Conservation (phyloP, 2,329 filamentous ascomycete genomes). For the Leptoxyphium fumago region DNA sequence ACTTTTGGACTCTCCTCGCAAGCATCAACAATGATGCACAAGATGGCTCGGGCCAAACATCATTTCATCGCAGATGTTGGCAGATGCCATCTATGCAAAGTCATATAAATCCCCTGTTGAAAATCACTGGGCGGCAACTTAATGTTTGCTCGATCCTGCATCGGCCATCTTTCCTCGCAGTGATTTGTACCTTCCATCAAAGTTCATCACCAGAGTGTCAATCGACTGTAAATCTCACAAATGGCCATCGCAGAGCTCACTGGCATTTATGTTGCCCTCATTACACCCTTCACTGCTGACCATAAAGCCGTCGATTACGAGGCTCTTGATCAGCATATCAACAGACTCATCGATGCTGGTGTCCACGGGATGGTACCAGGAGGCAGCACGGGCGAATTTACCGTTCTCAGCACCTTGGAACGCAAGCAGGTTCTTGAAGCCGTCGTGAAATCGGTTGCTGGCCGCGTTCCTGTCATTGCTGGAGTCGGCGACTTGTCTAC, state of each 20-base stretch:
- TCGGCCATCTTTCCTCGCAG: no score
- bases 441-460: conserved; percentile 23
- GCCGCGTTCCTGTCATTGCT: conserved; percentile 28
- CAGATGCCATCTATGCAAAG: no score
- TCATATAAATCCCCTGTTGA: no score
- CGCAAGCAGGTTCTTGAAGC: conserved; percentile 31
- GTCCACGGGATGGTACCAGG: conserved; percentile 37
- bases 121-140: no score
- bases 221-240: not conserved
- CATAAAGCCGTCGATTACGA: conserved; percentile 1
- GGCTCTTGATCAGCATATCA: conserved; percentile 29
- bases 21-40: no score
- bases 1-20: no score
- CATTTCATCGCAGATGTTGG: no score
- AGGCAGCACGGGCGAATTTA: conserved; percentile 38
- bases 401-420: conserved; percentile 28
- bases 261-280: conserved; percentile 35
- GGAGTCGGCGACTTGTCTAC: conserved; percentile 33
- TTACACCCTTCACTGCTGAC: conserved; percentile 26
- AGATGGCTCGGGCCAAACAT: no score
- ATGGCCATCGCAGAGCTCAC: conserved; percentile 12
- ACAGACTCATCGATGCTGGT: conserved; percentile 30
- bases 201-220: no score
- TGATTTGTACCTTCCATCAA: no score
- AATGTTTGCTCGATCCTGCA: no score